phyloP scores from a whole-genome alignment of 257 asterid genomes.

The Solanum microdontum region DNA sequence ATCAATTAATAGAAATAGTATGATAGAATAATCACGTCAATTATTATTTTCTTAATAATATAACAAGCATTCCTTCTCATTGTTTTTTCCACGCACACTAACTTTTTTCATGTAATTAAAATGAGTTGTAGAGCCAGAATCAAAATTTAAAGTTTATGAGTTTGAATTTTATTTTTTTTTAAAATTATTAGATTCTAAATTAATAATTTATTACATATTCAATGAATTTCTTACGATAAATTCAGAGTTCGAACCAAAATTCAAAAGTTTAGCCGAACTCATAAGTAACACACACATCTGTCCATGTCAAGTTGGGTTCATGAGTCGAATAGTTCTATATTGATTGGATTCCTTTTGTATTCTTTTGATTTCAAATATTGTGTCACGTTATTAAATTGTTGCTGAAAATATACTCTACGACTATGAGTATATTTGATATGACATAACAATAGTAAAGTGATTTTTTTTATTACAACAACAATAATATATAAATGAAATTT shows the following conservation, averaged over 20 bases:
- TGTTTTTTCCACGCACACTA: too few species aligned
- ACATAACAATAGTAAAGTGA: neutral
- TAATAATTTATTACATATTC: too few species aligned
- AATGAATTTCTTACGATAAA: too few species aligned
- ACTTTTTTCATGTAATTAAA: neutral
- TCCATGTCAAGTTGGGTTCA: neutral
- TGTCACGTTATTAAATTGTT: neutral
- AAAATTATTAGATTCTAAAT: too few species aligned
- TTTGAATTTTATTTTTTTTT: too few species aligned
- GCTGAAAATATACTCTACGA: neutral
- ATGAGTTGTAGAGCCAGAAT: too few species aligned
- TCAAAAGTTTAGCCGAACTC: neutral
- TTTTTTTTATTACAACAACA: neutral
- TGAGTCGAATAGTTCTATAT: too few species aligned
- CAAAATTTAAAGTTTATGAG: too few species aligned
- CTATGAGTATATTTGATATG: neutral
- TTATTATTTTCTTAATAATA: too few species aligned
- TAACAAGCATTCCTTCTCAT: neutral
- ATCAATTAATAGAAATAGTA: too few species aligned
- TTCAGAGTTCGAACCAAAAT: neutral
- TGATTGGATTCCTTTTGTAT: neutral
- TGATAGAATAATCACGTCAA: fast-evolving
- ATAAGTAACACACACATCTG: neutral
- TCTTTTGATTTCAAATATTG: neutral
- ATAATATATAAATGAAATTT: too few species aligned